These are phyloP conservation scores for Abrus precatorius DNA, from an alignment of 306 rosid genomes.

Conservation along the genomic window DNA sequence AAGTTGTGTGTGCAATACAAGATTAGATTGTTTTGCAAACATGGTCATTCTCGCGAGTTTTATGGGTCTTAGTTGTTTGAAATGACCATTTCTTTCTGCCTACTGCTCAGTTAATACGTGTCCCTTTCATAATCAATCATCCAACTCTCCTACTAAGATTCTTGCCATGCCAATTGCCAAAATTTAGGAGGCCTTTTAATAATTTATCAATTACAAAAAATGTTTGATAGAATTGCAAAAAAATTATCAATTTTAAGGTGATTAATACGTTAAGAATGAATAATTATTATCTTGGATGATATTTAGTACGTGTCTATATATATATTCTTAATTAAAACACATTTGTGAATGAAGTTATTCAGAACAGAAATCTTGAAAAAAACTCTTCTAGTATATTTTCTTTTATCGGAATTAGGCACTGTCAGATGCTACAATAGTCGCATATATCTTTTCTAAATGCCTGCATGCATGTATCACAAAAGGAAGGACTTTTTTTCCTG, in stretches of 20 bases:
- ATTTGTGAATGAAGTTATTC: no score
- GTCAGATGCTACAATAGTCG: not conserved
- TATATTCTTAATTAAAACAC: no score
- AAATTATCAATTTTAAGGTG: not conserved
- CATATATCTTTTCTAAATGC: not conserved
- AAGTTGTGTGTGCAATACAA: not conserved
- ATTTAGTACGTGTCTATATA: no score
- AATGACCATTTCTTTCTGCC: conserved; percentile 46
- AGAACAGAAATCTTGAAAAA: no score
- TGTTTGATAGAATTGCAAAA: not conserved
- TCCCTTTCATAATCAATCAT: not conserved
- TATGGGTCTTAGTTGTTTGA: conserved; percentile 35
- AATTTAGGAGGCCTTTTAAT: no score
- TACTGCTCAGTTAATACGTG: not conserved
- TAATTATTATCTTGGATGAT: not conserved
- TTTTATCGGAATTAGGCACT: not conserved
- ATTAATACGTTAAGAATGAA: not conserved
- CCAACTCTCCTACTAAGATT: no score
- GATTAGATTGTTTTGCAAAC: no score
- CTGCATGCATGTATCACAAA: not conserved
- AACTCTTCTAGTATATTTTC: not conserved
- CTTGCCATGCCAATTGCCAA: no score
- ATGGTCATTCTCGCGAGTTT: conserved; percentile 40
- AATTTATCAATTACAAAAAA: no score
- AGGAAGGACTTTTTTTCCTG: no score